These are phyloP conservation scores for Porcisia deanei DNA, from an alignment of 208 protist species.

Conservation along the genomic window DNA sequence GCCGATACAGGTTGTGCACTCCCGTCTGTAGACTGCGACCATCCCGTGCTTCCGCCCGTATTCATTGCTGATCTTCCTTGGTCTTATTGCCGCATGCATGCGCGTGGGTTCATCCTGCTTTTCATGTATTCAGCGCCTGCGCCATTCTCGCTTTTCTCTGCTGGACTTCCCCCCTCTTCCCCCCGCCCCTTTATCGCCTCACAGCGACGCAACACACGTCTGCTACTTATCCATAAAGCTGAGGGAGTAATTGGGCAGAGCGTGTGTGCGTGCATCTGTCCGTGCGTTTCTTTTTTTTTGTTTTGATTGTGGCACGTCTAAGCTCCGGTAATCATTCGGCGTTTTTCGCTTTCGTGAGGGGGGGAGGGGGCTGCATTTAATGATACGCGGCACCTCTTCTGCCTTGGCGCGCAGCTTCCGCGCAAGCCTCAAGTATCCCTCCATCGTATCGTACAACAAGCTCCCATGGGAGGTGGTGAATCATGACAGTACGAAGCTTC, in stretches of 20 bases:
- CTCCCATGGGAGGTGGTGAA: slow-evolving; percentile 86
- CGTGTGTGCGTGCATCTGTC: background rate
- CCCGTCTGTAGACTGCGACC: background rate
- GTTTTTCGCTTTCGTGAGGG: no score
- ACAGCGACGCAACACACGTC: background rate
- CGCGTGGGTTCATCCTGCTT: background rate
- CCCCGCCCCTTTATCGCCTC: background rate
- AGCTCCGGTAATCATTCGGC: no score
- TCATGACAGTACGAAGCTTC: slow-evolving; percentile 69
- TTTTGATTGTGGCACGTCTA: no score
- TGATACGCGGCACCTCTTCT: slow-evolving; percentile 36
- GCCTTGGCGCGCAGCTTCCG: slow-evolving; percentile 54
- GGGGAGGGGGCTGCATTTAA: background rate
- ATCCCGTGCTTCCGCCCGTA: background rate
- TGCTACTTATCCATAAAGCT: background rate
- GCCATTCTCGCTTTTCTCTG: background rate
- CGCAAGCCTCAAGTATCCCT: slow-evolving; percentile 81
- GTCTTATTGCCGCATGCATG: background rate
- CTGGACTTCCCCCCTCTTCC: background rate
- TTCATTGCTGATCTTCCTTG: no score
- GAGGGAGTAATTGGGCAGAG: background rate
- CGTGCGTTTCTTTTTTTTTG: background rate
- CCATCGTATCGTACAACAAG: slow-evolving; percentile 90
- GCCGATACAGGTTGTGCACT: background rate
- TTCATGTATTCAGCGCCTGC: background rate